A percentile compares a stretch with the other conserved stretches of the same genome.
phyloP scores from a whole-genome alignment of 306 rosid genomes.

The Malus sieversii region DNA sequence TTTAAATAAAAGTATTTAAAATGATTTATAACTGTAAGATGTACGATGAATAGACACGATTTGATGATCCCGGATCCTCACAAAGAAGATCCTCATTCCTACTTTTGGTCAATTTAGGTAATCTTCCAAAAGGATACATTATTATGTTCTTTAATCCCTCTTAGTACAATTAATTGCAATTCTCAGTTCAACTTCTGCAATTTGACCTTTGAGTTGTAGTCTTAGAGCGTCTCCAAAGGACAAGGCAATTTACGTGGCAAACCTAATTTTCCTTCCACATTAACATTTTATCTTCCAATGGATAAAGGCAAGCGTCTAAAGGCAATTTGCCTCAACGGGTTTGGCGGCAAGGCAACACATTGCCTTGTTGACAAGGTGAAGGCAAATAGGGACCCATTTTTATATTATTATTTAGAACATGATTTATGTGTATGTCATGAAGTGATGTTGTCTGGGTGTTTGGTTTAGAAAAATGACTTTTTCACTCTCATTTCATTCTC shows the following conservation, averaged over 20 bases:
- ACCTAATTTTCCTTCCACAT: not conserved
- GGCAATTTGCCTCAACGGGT: not conserved
- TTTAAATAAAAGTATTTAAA: no score
- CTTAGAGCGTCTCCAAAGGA: not conserved
- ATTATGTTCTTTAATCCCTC: not conserved
- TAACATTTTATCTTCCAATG: no score
- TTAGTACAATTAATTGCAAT: not conserved
- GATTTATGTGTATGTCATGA: not conserved
- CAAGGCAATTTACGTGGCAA: not conserved
- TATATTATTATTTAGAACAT: no score
- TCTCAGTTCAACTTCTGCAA: not conserved
- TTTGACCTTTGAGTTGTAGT: not conserved
- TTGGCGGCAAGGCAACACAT: not conserved
- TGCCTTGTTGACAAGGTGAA: not conserved
- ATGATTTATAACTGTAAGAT: no score
- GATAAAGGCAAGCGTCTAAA: no score
- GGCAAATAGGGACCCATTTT: not conserved
- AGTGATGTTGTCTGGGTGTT: not conserved
- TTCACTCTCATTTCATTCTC: no score
- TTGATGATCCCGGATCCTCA: no score
- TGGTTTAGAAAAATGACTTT: no score
- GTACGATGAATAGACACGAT: no score
- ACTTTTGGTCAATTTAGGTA: constrained; percentile 14
- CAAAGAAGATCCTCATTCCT: not conserved
- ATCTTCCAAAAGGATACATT: not conserved